Evolutionary conservation across 805 yeast species (phyloP), one percentile per base, ranked within the genome.

Genomic region (Myxozyma geophila): DNA sequence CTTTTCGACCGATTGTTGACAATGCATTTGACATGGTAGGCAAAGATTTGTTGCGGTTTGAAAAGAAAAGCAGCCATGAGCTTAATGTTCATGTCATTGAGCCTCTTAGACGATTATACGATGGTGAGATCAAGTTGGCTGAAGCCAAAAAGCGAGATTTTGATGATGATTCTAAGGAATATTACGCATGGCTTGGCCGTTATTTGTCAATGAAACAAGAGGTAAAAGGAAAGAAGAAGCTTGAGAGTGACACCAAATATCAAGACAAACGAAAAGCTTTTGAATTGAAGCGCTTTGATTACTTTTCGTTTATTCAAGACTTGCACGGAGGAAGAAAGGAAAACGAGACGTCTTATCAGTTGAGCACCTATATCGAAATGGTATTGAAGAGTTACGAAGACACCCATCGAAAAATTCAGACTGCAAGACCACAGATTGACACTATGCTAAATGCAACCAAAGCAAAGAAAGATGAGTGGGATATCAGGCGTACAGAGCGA

Each of bases 111-210:
- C 68, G 70, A 59, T 68, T 78, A 28, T 79, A 79, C 68, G 82
- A 80, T 35, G 70, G 63, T 54, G 82, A 79, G 39, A 75, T 79
- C 66, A 79, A 79, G 67, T 55, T 73, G 15, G 77, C 77, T 50
- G 82, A 79, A 39, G 57, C 66, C 33, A 73, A 77, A 50, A 79
- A 79, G 58, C 74, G 78, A 40, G 82, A 79, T 51, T 79, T 79
- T 69, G 82, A 80, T 58, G 82, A 80, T 53, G 80, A 78, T 56
- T 76, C 80, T 17, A 70, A 74, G 35, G 80, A 79, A 64, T 79
- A 79, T 67, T 79, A 79, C 66, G 72, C 79, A 40, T 79, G 81
- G 81, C 73, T 79, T 55, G 73, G 80, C 13, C 70, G 80, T n/a
- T 79, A 79, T 59, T 70, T 79, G 28, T 68, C 79, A 13, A 73